Base-by-base conservation (phyloP, 1,284 basidiomycete species). In the Xerocomus amazonicus region DNA sequence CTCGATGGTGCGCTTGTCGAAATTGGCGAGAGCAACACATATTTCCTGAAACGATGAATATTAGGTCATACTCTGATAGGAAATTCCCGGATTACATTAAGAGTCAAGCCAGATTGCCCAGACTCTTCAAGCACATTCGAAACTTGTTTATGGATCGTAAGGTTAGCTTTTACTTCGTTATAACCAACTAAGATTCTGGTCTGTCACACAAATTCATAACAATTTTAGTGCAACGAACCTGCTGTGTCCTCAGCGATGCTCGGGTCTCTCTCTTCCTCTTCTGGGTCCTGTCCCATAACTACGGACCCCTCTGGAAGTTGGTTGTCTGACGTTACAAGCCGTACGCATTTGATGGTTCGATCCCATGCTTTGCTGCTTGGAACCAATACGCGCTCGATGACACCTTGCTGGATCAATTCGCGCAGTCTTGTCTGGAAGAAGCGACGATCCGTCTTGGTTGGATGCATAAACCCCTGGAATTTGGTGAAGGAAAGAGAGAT, bases 1-100 rank as follows among this genome's bases (percentile, higher is more conserved):
- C 61, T 92, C 90, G 44, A 91, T 73, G 3, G 86, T 90, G 27
- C 91, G 82, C 59, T 77, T 79, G 62, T 92, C 87, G 52, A 90
- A 87, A 54, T 83, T 75, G 56, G 79, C 78, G 17, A 93, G 73
- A 16, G 78, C 72, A 19, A 61, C 54, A 33, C 81, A 81, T 28
- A 92, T 70, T 61, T 90, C 87, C 90, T 92, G 53, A 27, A 50
- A 43, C 16, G 31, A 48, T 46, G 44, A 42, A 12, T 23, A 58
- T 57, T 50, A 57, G 54, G 40, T 29, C 51, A 42, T 49, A 23
- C 29, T 48, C 43, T 45, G 13, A 13, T 42, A 34, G 14, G 9
- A 51, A 51, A 23, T 47, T 34, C 52, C 40, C 27, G 31, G 43
- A 70, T 60, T 63, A 90, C 90, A 60, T 77, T 80, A 32, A 88